A percentile compares a stretch with the other conserved stretches of the same genome.
Conservation (phyloP, 139 green algal species). For the Chlorella sp. region DNA sequence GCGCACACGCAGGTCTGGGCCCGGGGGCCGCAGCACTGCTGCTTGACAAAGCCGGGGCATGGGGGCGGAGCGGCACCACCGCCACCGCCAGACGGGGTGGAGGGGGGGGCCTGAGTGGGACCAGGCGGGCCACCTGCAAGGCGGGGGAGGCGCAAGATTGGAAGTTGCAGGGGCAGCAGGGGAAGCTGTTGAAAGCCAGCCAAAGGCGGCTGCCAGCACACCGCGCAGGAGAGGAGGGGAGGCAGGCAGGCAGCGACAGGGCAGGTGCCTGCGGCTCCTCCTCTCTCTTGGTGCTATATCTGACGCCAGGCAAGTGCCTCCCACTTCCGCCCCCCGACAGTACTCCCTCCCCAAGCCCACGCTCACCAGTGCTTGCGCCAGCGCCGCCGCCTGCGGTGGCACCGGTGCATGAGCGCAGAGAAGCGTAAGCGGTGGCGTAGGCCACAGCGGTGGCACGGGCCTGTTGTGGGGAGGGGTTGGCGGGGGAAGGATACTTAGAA, state of each 20-base stretch:
- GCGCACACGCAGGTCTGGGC: neutral
- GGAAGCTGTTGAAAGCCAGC: no score
- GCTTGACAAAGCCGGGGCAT: neutral
- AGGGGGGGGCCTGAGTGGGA: neutral
- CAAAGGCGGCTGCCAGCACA: no score
- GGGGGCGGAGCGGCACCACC: neutral
- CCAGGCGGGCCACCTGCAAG: neutral
- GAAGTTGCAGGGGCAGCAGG: no score
- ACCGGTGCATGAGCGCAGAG: neutral
- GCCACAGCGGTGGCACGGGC: neutral
- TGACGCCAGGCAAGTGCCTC: no score
- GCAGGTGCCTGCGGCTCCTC: no score
- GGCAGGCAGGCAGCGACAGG: no score
- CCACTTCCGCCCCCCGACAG: no score
- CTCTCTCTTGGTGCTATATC: no score
- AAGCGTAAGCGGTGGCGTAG: neutral
- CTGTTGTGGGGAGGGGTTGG: neutral
- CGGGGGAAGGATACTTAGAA: no score
- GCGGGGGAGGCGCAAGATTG: no score
- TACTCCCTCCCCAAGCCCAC: no score
- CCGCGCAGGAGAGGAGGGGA: no score
- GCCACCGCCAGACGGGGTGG: neutral
- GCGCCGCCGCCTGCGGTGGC: neutral
- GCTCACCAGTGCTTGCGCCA: neutral
- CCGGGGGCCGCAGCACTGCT: neutral